Conservation (phyloP, 805 yeast species). For the Naumovozyma dairenensis region DNA sequence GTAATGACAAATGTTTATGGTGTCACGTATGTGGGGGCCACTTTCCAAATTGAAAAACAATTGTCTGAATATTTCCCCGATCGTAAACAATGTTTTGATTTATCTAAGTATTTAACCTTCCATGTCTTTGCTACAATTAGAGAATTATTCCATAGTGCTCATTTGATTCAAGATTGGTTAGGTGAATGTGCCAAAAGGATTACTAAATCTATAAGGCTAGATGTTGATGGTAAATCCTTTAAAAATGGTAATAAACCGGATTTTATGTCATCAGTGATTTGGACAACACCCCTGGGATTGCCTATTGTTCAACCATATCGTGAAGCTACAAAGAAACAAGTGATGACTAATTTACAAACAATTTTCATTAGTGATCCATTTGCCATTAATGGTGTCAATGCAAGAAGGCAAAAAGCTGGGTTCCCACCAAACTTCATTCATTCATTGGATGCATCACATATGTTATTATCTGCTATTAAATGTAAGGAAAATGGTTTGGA, state of each 20-base stretch:
- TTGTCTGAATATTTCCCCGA: constrained; percentile 49
- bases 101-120: constrained; percentile 57
- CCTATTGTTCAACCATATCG: constrained; percentile 98
- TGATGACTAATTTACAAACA: constrained; percentile 78
- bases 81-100: constrained; percentile 35
- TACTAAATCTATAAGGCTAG: constrained; percentile 65
- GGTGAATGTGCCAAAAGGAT: constrained; percentile 77
- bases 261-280: constrained; percentile 78
- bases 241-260: constrained; percentile 43
- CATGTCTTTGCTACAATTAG: constrained; percentile 78
- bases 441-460: constrained; percentile 93
- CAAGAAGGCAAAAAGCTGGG: constrained; percentile 83
- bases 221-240: constrained; percentile 38
- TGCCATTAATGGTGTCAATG: constrained; percentile 68
- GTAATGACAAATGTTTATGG: constrained; percentile 98
- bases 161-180: constrained; percentile 92
- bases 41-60: constrained; percentile 76
- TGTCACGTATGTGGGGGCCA: constrained; percentile 89
- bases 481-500: constrained; percentile 56
- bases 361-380: constrained; percentile 86
- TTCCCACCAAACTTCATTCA: constrained; percentile 95
- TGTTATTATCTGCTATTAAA: constrained; percentile 78
- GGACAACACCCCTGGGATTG: constrained; percentile 95
- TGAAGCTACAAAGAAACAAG: constrained; percentile 48
- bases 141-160: constrained; percentile 84